Evolutionary conservation across 352 stramenopile genomes (phyloP), one percentile per base, ranked within the genome.

Genomic region (Globisporangium irregulare): DNA sequence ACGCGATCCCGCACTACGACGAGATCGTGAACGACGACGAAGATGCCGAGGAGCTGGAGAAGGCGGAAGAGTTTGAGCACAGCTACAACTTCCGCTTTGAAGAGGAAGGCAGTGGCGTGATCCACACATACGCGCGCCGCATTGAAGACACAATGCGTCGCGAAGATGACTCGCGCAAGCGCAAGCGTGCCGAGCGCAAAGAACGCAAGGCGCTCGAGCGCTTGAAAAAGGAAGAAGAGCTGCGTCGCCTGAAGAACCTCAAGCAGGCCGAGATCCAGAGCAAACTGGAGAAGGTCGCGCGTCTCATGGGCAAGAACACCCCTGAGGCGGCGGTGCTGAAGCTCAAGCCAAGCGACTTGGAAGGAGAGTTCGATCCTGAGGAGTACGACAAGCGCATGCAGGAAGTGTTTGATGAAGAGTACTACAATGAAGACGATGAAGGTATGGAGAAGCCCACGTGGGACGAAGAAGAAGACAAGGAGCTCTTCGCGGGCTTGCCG

Each of bases 1-100:
- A 73, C 14, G 66, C 67, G 3, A 74, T 93, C 32, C 81, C 87
- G 6, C 81, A 87, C 61, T 94, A 94, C 63, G 85, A 92, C 5
- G 88, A 96, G 18, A 92, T 95, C 64, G 86, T 96, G 7, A 86
- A 94, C 43, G 87, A 97, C 46, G 89, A 97, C 43, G 90, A 96
- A 53, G 91, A 98, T 60, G 87, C 90, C 9, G 91, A 98, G 57
- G 92, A 91, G 64, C 72, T 99, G 20, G 95, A 99, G 53, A 90
- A 94, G 59, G 93, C 92, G 12, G 98, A 99, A 68, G 89, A 96
- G 27, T 99, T 99, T 79, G 98, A 99, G 77, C 91, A 97, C 68
- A 93, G 96, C 46, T 99, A 99, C 86, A 99, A 99, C 77, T 99
- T 99, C 75, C 94, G 98, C 22, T 99, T 99, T 73, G 98, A 99